Base-by-base conservation (phyloP, 2,329 filamentous ascomycete species). In the Sclerotinia sclerotiorum region DNA sequence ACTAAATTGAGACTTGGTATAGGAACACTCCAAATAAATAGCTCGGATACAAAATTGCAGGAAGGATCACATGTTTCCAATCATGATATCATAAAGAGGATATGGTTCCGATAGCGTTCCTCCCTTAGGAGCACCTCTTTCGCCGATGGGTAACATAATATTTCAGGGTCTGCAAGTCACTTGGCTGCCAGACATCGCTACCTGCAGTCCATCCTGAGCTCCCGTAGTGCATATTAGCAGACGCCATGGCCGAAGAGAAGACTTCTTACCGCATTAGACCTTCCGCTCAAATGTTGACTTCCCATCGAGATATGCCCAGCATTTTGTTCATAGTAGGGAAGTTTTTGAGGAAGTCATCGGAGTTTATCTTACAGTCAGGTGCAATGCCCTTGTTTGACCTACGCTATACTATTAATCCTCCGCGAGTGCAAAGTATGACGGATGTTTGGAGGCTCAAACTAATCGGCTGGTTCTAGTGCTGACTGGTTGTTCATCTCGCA, bases 401-500 rank as follows among this genome's bases (percentile, higher is more conserved):
- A 51, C 19, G 19, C 27, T 11, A 21, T 35, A 24, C 27, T 11
- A 21, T 35, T 35, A 32, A 49, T 61, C 24, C 46, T 51, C 46
- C n/a, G 60, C 29, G 46, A 62, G 32, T 62, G 60, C 46, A 62
- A 29, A 39, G 46, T 24, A 27, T 62, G n/a, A 51, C 29, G 3
- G 27, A 35, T 61, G 10, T 62, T 27, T n/a, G 21, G n/a, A 39
- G 39, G 29, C 46, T 35, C 60, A 39, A 62, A 35, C 51, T 51
- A 8, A 21, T 39, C 21, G 46, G 46, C n/a, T 8, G 46, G 7
- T 24, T 27, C 32, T 51, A 62, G 32, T 62, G 60, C 60, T 62
- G 60, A 51, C 29, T 7, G 19, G 1, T 24, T 39, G 32, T 42
- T 35, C 54, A 56, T 49, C 29, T 62, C 32, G 29, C 60, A 62